phyloP scores from a whole-genome alignment of 2,329 filamentous ascomycete species.

The Aspergillus clavatus region DNA sequence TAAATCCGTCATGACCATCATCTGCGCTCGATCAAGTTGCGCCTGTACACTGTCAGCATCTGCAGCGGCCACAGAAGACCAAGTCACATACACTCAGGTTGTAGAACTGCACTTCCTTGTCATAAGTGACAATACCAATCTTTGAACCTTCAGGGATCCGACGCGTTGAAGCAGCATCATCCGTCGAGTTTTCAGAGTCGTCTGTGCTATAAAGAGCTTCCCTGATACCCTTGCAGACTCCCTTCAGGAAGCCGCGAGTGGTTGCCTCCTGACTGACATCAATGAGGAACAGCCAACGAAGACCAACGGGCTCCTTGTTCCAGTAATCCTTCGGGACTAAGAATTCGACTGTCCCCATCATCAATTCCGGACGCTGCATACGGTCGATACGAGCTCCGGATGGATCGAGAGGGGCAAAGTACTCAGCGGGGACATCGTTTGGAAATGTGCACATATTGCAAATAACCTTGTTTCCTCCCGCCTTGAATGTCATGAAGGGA shows the following conservation, averaged over 20 bases:
- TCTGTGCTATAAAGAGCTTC: constrained; percentile 71
- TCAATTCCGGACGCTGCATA: constrained; percentile 81
- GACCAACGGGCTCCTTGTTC: constrained; percentile 84
- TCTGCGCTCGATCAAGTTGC: constrained; percentile 79
- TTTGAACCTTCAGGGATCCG: constrained; percentile 72
- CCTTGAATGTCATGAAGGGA: constrained; percentile 96
- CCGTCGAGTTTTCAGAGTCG: constrained; percentile 51
- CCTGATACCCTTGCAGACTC: constrained; percentile 84
- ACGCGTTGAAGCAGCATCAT: constrained; percentile 45
- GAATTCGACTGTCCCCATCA: constrained; percentile 90
- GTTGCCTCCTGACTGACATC: constrained; percentile 90
- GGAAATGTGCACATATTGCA: constrained; percentile 98
- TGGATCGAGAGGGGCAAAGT: constrained; percentile 86
- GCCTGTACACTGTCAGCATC: constrained; percentile 47
- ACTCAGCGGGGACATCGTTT: constrained; percentile 87
- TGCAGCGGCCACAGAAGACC: constrained; percentile 12
- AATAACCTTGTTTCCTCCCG: constrained; percentile 91
- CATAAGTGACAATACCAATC: constrained; percentile 91
- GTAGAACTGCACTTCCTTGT: constrained; percentile 97
- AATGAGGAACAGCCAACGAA: constrained; percentile 86
- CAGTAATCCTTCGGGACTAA: constrained; percentile 98
- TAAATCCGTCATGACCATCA: constrained; percentile 97
- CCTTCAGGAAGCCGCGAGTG: constrained; percentile 84
- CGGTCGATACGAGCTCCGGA: constrained; percentile 83
- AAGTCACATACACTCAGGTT: constrained; percentile 69